Evolutionary conservation across 805 yeast species (phyloP).

Genomic region (Yamadazyma takamatsuzukensis): DNA sequence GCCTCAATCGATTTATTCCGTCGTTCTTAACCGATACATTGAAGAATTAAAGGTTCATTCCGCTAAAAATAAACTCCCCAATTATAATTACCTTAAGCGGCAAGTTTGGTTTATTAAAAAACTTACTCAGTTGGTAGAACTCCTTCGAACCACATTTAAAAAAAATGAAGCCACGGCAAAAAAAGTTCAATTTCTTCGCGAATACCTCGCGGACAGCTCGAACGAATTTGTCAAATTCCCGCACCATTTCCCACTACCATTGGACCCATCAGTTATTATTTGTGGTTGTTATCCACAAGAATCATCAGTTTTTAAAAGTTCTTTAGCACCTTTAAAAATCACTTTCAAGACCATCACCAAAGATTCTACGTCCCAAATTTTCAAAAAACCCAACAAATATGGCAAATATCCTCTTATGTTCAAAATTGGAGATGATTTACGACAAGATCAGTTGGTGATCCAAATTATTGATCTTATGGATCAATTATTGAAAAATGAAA

Average conservation of each 20-base stretch:
- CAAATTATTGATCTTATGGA: slow-evolving; percentile 93
- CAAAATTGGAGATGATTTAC: slow-evolving; percentile 90
- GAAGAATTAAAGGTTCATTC: slow-evolving; percentile 30
- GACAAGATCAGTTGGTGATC: slow-evolving; percentile 96
- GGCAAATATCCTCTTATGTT: slow-evolving; percentile 78
- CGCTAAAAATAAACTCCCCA: slow-evolving; percentile 23
- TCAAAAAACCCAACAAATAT: slow-evolving; percentile 30
- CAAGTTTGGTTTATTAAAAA: slow-evolving; percentile 71
- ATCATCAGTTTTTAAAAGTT: slow-evolving; percentile 85
- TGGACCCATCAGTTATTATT: slow-evolving; percentile 75
- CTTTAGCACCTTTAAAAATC: slow-evolving; percentile 83
- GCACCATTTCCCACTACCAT: slow-evolving; percentile 66
- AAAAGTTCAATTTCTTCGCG: slow-evolving; percentile 66
- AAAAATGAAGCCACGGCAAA: slow-evolving; percentile 74
- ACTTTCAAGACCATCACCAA: slow-evolving; percentile 57
- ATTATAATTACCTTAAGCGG: slow-evolving; percentile 40
- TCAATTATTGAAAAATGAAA: slow-evolving; percentile 79
- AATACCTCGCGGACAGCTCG: slow-evolving; percentile 47
- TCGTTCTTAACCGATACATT: slow-evolving; percentile 39
- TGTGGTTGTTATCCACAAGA: slow-evolving; percentile 77
- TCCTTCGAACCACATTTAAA: slow-evolving; percentile 49
- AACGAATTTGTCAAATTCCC: slow-evolving; percentile 36
- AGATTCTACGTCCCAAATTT: slow-evolving; percentile 21
- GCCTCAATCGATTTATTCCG: slow-evolving; percentile 33
- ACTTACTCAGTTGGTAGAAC: slow-evolving; percentile 60